Percentiles rank a stretch among this genome's conserved stretches.
Conservation (phyloP, 768 basidiomycete species). For the Mycena sanguinolenta region DNA sequence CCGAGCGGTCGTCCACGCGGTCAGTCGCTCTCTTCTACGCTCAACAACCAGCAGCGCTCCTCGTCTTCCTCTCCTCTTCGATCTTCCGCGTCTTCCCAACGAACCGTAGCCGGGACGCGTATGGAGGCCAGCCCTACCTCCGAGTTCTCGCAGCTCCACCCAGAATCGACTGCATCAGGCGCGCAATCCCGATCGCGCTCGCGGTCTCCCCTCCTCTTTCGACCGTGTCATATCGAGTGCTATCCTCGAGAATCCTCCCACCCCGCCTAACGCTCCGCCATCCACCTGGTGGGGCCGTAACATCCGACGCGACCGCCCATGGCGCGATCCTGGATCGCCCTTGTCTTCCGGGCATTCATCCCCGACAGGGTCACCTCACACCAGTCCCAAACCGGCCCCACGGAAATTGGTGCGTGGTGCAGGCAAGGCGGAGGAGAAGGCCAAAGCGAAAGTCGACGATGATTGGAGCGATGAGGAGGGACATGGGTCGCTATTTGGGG, state of each 20-base stretch:
- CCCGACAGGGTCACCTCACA: slow-evolving; percentile 8
- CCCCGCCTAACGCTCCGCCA: slow-evolving; percentile 35
- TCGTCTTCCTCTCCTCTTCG: slow-evolving; percentile 23
- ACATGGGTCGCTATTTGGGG: slow-evolving; percentile 19
- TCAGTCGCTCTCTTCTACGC: slow-evolving; percentile 28
- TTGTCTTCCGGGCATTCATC: slow-evolving; percentile 22
- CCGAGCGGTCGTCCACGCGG: slow-evolving; percentile 26
- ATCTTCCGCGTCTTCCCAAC: slow-evolving; percentile 24
- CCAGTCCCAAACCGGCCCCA: slow-evolving; percentile 11
- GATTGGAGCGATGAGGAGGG: slow-evolving; percentile 23
- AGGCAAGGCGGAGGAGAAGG: neutral
- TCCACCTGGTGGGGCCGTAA: slow-evolving; percentile 37
- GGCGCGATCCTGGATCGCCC: slow-evolving; percentile 28
- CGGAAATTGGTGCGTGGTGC: slow-evolving; percentile 5
- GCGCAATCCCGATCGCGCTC: slow-evolving; percentile 25
- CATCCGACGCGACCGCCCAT: slow-evolving; percentile 29
- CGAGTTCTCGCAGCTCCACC: slow-evolving; percentile 16
- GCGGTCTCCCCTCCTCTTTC: slow-evolving; percentile 17
- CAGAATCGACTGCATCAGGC: slow-evolving; percentile 14
- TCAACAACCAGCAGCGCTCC: slow-evolving; percentile 3
- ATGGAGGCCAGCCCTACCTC: neutral
- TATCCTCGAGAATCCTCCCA: slow-evolving; percentile 34
- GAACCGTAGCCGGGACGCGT: slow-evolving; percentile 6
- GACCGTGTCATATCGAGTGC: slow-evolving; percentile 34
- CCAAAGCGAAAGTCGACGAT: neutral